Evolutionary conservation across 768 basidiomycete genomes (phyloP).

Genomic region (Lactarius indigo): DNA sequence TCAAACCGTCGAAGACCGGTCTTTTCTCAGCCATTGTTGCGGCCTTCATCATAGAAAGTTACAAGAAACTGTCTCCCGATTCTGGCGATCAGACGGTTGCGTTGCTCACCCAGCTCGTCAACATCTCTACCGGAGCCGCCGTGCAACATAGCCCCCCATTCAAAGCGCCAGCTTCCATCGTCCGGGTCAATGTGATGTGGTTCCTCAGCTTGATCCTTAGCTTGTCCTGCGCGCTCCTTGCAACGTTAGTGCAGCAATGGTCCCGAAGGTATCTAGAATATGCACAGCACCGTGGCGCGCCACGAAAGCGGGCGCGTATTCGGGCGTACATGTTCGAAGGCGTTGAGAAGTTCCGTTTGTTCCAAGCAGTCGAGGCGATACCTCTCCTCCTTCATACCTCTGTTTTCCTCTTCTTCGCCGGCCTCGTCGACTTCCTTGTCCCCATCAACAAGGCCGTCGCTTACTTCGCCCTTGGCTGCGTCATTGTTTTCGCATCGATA

Average conservation of each 20-base stretch:
- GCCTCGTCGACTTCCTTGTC: neutral
- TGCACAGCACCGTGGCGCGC: neutral
- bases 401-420: neutral
- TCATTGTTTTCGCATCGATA: neutral
- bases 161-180: neutral
- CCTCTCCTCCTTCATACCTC: neutral
- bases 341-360: neutral
- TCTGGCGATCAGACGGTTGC: neutral
- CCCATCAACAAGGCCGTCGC: neutral
- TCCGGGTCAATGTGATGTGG: neutral
- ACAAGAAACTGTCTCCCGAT: neutral
- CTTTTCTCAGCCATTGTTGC: neutral
- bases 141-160: too few species aligned
- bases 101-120: neutral
- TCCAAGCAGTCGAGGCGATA: neutral
- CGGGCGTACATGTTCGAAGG: neutral
- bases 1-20: neutral
- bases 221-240: neutral
- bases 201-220: neutral
- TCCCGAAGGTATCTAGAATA: neutral
- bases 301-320: neutral
- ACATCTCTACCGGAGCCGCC: neutral
- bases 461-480: neutral
- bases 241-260: neutral
- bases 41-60: neutral